A percentile compares a stretch with the other conserved stretches of the same genome.
Evolutionary conservation across 441 rosid species (phyloP).

Genomic region (Mallotus japonicus): DNA sequence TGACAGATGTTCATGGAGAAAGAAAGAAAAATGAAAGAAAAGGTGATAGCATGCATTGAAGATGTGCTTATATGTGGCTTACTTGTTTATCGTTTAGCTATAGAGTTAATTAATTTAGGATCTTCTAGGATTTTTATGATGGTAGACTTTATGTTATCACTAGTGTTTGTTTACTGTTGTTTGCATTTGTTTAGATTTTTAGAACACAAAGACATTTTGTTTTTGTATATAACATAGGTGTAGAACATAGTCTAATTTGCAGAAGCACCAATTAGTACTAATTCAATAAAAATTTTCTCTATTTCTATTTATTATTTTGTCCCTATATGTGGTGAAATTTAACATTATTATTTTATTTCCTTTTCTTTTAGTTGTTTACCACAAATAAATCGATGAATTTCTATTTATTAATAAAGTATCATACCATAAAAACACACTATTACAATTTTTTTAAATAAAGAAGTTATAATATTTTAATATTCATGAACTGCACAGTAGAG

Average conservation of each 20-base stretch:
- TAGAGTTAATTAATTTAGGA: not conserved
- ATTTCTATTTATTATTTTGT: not conserved
- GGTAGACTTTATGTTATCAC: not conserved
- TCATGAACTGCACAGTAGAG: no score
- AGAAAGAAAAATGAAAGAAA: not conserved
- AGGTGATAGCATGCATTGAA: no score
- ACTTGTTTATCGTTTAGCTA: conserved; percentile 3
- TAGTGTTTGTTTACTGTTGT: not conserved
- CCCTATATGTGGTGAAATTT: not conserved
- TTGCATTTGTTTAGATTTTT: not conserved
- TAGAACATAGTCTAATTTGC: conserved; percentile 12
- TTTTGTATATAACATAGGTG: not conserved
- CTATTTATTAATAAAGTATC: no score
- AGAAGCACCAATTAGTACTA: not conserved
- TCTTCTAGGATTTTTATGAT: not conserved
- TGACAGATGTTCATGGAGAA: not conserved
- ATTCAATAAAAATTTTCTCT: no score
- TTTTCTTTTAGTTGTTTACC: no score
- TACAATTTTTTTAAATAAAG: no score
- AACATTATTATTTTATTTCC: no score
- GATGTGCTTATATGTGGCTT: not conserved
- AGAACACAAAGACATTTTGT: not conserved
- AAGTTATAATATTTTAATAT: no score
- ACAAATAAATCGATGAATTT: no score
- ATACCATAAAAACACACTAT: no score